A percentile compares a stretch with the other conserved stretches of the same genome.
Conservation (phyloP, 371 early-diverging fungal genomes). For the Mortierella sp. region DNA sequence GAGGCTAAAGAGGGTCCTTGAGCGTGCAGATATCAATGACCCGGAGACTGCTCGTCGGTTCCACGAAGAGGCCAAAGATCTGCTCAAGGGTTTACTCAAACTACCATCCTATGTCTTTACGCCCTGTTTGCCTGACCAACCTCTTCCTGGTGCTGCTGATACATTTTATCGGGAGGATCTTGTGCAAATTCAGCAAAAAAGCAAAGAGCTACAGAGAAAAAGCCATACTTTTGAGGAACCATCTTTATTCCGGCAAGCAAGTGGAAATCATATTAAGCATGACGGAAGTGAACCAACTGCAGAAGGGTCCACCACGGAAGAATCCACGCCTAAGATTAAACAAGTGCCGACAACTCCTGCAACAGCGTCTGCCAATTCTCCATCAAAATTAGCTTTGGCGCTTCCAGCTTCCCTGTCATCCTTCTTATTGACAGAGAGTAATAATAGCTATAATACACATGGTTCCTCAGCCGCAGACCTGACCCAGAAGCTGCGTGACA, state of each 20-base stretch:
- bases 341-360: not conserved
- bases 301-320: not conserved
- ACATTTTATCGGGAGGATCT: constrained; percentile 48
- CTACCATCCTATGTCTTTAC: constrained; percentile 33
- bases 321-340: not conserved
- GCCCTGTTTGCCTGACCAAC: constrained; percentile 40
- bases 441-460: not conserved
- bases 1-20: constrained; percentile 36
- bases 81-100: constrained; percentile 21
- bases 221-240: not conserved
- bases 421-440: constrained; percentile 13
- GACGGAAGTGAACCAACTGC: not conserved
- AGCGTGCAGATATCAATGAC: constrained; percentile 34
- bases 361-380: not conserved
- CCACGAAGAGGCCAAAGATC: constrained; percentile 28
- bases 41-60: constrained; percentile 30
- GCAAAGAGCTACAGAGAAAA: constrained; percentile 26
- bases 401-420: constrained; percentile 32
- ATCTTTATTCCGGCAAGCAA: not conserved
- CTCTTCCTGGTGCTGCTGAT: constrained; percentile 46
- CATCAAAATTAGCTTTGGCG: constrained; percentile 13
- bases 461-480: constrained; percentile 20
- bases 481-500: constrained; percentile 41
- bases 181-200: constrained; percentile 39
- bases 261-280: not conserved